A percentile compares a stretch with the other conserved stretches of the same genome.
These are phyloP conservation scores for Tolypocladium pustulatum DNA, from an alignment of 2,329 filamentous ascomycete species.

Conservation along the genomic window DNA sequence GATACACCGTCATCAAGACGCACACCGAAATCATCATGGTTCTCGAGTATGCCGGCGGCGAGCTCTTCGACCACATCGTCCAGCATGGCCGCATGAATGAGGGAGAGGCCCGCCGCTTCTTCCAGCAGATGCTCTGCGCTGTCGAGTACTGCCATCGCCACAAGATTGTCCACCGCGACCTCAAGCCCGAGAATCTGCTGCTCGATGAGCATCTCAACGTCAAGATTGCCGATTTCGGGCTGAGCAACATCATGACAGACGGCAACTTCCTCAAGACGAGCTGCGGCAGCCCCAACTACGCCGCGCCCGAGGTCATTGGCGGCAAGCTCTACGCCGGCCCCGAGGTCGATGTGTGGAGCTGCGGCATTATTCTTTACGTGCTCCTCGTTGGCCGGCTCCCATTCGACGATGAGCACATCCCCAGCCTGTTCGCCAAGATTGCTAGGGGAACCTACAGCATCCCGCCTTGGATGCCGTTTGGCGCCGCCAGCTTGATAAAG, in stretches of 20 bases:
- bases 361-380: slow-evolving; percentile 83
- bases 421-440: slow-evolving; percentile 95
- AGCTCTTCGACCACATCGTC: slow-evolving; percentile 97
- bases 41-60: slow-evolving; percentile 90
- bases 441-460: slow-evolving; percentile 88
- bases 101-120: slow-evolving; percentile 88
- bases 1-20: slow-evolving; percentile 94
- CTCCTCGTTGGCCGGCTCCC: slow-evolving; percentile 73
- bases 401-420: slow-evolving; percentile 98
- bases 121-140: slow-evolving; percentile 97
- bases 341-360: slow-evolving; percentile 97
- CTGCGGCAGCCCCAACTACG: slow-evolving; percentile 96
- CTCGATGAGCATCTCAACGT: slow-evolving; percentile 94
- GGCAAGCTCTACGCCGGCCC: slow-evolving; percentile 96
- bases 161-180: slow-evolving; percentile 95
- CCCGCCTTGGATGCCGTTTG: slow-evolving; percentile 80
- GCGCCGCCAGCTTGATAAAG: slow-evolving; percentile 73
- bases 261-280: slow-evolving; percentile 98
- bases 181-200: slow-evolving; percentile 94
- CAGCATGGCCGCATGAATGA: slow-evolving; percentile 87
- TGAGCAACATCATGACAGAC: slow-evolving; percentile 99
- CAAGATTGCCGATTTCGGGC: slow-evolving; percentile 97
- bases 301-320: slow-evolving; percentile 93
- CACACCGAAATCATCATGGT: slow-evolving; percentile 97
- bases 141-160: slow-evolving; percentile 98